Evolutionary conservation across 106 monocot species (phyloP), one percentile per base, ranked within the genome.

Genomic region (Cymbidium sinense): DNA sequence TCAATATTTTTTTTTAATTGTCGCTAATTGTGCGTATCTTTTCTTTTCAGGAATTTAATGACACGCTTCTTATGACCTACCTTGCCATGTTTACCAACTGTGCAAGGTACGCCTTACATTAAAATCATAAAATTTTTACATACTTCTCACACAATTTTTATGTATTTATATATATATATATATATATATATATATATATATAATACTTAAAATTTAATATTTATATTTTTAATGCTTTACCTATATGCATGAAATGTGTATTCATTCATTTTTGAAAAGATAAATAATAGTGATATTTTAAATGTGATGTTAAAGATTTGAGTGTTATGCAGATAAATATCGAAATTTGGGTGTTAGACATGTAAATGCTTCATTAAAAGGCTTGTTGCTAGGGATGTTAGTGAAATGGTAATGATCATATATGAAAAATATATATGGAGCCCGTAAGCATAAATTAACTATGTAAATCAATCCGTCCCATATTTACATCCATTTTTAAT

Each of bases 71-170:
- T 30, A 83, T 99, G 82, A 86, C 94, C 21, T 99, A 99, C 78
- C 90, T 99, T 43, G 94, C 98, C 27, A 92, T 99, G 98, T 86
- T 99, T 69, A 99, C 98, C 30, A 99, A 94, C 76, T 99, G 92
- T 77, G 84, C 94, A 54, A 92, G 98, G 96, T 92, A 93, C 78
- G 76, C 35, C 23, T 76, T 55, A 50, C 19, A 30, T 13, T 31
- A 4, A 58, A 58, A n/a, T 7, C 11, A 58, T 58, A 58, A n/a
- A 51, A 51, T 51, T 12, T 51, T 12, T 19, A 64, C 21, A 64
- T 39, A 39, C 23, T 5, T 64, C 2, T 1, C 64, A 7, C 28
- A 39, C 7, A 39, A 7, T 39, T 39, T 7, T 39, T 39, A 39
- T 39, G 37, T 39, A 39, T 39, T 39, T 28, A 2, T 64, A n/a